Percentiles rank a stretch among this genome's conserved stretches.
Conservation (phyloP, 139 green algal genomes). For the Chlamydomonas schloesseri region DNA sequence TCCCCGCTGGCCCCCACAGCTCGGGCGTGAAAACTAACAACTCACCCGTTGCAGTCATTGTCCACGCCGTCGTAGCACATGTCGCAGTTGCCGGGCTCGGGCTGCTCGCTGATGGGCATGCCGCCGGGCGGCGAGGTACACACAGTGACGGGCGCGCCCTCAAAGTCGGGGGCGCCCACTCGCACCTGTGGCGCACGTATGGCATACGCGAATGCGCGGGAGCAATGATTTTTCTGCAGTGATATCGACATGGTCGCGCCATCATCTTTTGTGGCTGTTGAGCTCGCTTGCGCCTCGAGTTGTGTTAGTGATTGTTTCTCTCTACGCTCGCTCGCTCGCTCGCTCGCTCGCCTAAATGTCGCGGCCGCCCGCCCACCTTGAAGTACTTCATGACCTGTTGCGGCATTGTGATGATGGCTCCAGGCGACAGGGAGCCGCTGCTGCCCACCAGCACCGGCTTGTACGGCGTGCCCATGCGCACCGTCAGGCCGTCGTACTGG, state of each 20-base stretch:
- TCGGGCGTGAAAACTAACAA: no score
- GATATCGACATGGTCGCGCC: no score
- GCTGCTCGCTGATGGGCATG: not conserved
- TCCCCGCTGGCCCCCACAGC: no score
- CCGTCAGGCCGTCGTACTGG: conserved; percentile 17
- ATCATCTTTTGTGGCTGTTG: no score
- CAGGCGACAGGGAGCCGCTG: not conserved
- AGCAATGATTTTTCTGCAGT: no score
- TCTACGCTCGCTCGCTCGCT: no score
- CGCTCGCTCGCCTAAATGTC: no score
- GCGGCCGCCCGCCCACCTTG: not conserved
- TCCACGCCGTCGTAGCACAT: conserved; percentile 9
- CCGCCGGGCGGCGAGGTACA: not conserved
- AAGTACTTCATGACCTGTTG: not conserved
- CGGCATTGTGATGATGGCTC: not conserved
- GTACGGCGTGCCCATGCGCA: not conserved
- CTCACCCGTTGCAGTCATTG: conserved; percentile 41
- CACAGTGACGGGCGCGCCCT: not conserved
- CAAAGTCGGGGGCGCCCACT: no score
- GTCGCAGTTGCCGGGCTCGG: not conserved
- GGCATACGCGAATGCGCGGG: no score
- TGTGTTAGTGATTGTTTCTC: no score
- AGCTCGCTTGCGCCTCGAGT: no score
- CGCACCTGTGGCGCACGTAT: no score
- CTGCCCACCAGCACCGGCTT: conserved; percentile 16